phyloP scores from a whole-genome alignment of 768 basidiomycete genomes.

The Xerocomellus chrysenteron region DNA sequence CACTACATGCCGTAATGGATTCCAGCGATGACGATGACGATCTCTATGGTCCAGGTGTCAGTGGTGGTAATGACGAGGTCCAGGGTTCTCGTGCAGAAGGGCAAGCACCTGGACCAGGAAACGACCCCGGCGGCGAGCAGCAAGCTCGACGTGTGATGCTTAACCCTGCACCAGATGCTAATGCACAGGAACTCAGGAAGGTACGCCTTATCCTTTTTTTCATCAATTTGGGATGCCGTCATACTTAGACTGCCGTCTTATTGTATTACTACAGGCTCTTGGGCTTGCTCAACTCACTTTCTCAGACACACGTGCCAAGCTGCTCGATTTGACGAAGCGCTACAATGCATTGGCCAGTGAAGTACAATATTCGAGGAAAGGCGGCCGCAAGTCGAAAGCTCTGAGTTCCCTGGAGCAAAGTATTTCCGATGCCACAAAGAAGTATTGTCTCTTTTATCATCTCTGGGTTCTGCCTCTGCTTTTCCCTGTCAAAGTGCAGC shows the following conservation, averaged over 20 bases:
- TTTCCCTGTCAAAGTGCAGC: not conserved
- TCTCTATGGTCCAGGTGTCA: no score
- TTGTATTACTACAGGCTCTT: not conserved
- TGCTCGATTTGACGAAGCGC: not conserved
- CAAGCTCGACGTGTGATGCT: not conserved
- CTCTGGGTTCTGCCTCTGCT: not conserved
- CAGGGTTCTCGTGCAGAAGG: not conserved
- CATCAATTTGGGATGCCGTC: not conserved
- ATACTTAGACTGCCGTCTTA: not conserved
- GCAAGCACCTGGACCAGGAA: not conserved
- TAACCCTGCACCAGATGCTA: not conserved
- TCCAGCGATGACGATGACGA: not conserved
- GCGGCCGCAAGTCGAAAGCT: not conserved
- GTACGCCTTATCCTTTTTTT: not conserved
- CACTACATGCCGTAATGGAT: not conserved
- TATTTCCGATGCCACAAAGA: not conserved
- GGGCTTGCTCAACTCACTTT: not conserved
- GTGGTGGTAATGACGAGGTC: not conserved
- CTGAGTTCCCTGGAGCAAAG: not conserved
- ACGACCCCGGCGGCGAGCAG: not conserved
- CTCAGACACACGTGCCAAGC: not conserved
- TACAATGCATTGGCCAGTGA: not conserved
- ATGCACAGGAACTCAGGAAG: not conserved
- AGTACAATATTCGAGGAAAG: not conserved
- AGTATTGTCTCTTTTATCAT: not conserved